These are phyloP conservation scores for Leucocoprinus birnbaumii DNA, from an alignment of 768 basidiomycete species.

Conservation along the genomic window DNA sequence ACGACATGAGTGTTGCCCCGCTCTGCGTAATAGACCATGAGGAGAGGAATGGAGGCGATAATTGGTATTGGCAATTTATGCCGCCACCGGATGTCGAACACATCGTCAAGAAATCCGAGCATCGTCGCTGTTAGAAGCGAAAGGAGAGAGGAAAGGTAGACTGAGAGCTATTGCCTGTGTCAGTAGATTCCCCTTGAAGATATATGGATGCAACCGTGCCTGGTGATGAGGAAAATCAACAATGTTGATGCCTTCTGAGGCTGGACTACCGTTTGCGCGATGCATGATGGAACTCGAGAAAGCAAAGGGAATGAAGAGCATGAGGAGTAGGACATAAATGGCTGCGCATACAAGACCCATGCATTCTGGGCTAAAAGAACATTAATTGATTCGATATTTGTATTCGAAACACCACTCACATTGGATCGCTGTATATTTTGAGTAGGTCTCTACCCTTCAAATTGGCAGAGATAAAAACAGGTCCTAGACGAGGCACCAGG, in stretches of 20 bases:
- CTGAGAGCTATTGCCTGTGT: slow-evolving; percentile 57
- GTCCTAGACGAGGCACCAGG: slow-evolving; percentile 81
- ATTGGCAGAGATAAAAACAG: slow-evolving; percentile 76
- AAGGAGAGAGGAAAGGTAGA: slow-evolving; percentile 92
- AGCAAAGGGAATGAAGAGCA: slow-evolving; percentile 93
- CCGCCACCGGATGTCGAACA: slow-evolving; percentile 98
- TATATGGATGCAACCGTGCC: slow-evolving; percentile 36
- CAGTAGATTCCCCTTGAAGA: background rate
- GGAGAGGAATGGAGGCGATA: slow-evolving; percentile 89
- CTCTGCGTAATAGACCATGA: slow-evolving; percentile 97
- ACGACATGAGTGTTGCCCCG: slow-evolving; percentile 92
- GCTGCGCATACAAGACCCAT: slow-evolving; percentile 88
- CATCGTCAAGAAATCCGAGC: slow-evolving; percentile 94
- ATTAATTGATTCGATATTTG: background rate
- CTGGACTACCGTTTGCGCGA: slow-evolving; percentile 37
- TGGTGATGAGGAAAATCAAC: slow-evolving; percentile 78
- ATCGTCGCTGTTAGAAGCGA: slow-evolving; percentile 90
- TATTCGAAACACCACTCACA: slow-evolving; percentile 42
- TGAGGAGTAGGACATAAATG: slow-evolving; percentile 82
- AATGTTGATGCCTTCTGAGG: slow-evolving; percentile 60
- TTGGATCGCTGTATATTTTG: slow-evolving; percentile 72
- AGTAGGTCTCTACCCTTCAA: slow-evolving; percentile 86
- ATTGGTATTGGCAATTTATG: slow-evolving; percentile 97
- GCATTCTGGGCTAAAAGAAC: slow-evolving; percentile 76
- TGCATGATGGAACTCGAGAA: slow-evolving; percentile 72